Base-by-base conservation (phyloP, 129 eudicot genomes). In the Glebionis coronaria region DNA sequence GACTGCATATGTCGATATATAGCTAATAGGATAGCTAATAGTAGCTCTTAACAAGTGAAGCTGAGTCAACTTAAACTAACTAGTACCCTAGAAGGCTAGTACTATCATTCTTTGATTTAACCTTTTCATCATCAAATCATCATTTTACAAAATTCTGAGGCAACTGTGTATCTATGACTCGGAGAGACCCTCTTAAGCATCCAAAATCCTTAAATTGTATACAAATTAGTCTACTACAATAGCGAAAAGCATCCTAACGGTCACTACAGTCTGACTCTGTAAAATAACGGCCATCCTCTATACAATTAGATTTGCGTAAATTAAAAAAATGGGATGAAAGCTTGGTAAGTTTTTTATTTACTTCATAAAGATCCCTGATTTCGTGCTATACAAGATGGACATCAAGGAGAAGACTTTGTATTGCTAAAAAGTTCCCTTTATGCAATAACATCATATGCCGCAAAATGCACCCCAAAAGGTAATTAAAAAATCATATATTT, bases 21-120 rank as follows among this genome's bases (percentile, higher is more conserved):
- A n/a, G n/a, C n/a, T n/a, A n/a, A n/a, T n/a, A n/a, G n/a, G n/a
- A n/a, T 35, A 5, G 42, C 42, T 35, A 35, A 35, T 6, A 35
- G 9, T 31, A 35, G 9, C 42, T 35, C 42, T 35, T 35, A 35
- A 35, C 42, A 35, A 35, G 42, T 9, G 6, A 35, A 35, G 42
- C 42, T 35, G 42, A 35, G 42, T 35, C 42, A 7, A 8, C 42
- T 35, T 35, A 7, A 2, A 35, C 1, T 35, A 35, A 35, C 1
- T 35, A 35, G 42, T 35, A 35, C 42, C 35, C 61, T 13, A 29
- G 31, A 67, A 67, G 10, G 25, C 40, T 35, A 35, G 42, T 1
- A 35, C 72, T 67, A 13, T 18, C 62, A 55, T 52, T 67, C 27
- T 52, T 67, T 67, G 18, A 67, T 49, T 28, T 67, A 51, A 28